phyloP scores from a whole-genome alignment of 2,329 filamentous ascomycete species.

The Chrysosphaeria jannelii region DNA sequence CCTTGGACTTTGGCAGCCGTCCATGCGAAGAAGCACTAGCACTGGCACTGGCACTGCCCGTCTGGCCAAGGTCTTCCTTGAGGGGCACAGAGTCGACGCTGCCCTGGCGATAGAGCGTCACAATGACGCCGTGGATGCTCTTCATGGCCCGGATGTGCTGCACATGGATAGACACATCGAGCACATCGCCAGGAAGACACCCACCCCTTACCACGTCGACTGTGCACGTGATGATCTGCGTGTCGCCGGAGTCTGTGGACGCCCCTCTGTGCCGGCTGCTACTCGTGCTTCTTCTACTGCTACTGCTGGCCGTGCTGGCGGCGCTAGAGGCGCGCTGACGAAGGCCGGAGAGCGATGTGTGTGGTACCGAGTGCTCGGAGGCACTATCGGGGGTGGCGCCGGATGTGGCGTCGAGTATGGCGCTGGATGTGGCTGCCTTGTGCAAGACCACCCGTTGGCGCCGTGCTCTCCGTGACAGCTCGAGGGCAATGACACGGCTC shows the following conservation, averaged over 20 bases:
- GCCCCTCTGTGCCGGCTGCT: too few species aligned
- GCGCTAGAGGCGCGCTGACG: too few species aligned
- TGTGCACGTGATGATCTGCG: conserved; percentile 61
- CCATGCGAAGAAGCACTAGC: too few species aligned
- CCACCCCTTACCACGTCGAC: conserved; percentile 60
- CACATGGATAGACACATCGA: conserved; percentile 54
- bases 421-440: conserved; percentile 9
- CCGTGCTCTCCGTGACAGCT: conserved; percentile 40
- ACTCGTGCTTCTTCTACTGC: too few species aligned
- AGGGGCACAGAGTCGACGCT: conserved; percentile 49
- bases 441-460: conserved; percentile 21
- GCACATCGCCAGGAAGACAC: conserved; percentile 55
- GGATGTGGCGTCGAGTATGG: not conserved
- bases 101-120: conserved; percentile 74
- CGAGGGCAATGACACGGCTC: conserved; percentile 57
- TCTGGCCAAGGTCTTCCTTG: not conserved
- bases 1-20: conserved; percentile 70
- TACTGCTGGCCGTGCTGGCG: too few species aligned
- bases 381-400: not conserved
- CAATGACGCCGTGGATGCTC: conserved; percentile 74
- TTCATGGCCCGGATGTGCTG: conserved; percentile 73
- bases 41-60: conserved; percentile 8
- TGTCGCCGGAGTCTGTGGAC: too few species aligned
- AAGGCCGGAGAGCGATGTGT: too few species aligned
- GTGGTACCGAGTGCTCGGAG: too few species aligned